A percentile compares a stretch with the other conserved stretches of the same genome.
Conservation (phyloP, 768 basidiomycete species). For the Phlegmacium glaucopus region DNA sequence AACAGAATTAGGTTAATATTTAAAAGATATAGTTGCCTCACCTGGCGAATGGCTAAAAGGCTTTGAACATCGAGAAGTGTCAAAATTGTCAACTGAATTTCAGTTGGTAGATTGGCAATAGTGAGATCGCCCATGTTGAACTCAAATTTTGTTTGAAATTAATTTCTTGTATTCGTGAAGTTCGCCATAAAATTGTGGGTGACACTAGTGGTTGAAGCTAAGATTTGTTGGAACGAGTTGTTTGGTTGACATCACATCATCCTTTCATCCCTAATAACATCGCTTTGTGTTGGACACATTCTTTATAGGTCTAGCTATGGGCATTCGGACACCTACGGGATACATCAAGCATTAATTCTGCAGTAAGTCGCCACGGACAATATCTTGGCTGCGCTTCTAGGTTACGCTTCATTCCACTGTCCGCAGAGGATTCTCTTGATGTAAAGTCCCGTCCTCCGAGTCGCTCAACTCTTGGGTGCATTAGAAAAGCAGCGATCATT, state of each 20-base stretch:
- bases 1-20: neutral
- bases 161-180: no score
- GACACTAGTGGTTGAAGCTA: no score
- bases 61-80: neutral
- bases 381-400: slow-evolving; percentile 20
- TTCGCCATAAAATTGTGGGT: no score
- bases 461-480: slow-evolving; percentile 60
- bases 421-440: slow-evolving; percentile 67
- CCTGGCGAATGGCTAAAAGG: neutral
- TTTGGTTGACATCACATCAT: no score
- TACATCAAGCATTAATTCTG: neutral
- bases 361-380: neutral
- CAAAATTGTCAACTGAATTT: neutral
- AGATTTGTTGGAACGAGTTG: no score
- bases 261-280: no score
- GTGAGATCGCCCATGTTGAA: neutral
- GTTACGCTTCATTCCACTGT: slow-evolving; percentile 64
- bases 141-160: no score
- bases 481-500: slow-evolving; percentile 60
- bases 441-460: slow-evolving; percentile 67
- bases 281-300: slow-evolving; percentile 22
- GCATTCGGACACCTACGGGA: neutral
- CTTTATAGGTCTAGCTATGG: neutral
- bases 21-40: neutral
- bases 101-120: neutral